A percentile compares a stretch with the other conserved stretches of the same genome.
Conservation (phyloP, 768 basidiomycete genomes). For the Agrocybe pediades region DNA sequence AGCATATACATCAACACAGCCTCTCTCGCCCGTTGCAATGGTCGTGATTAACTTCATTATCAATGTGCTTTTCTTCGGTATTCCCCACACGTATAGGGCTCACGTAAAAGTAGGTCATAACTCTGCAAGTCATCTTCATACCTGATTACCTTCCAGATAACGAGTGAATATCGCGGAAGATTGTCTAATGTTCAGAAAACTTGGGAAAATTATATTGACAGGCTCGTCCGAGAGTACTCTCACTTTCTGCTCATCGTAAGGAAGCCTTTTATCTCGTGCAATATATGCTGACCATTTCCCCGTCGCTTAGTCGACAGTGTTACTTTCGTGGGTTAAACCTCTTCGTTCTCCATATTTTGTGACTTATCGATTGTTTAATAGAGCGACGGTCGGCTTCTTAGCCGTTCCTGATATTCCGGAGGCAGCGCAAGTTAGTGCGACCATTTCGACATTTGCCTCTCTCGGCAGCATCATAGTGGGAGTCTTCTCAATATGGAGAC, state of each 20-base stretch:
- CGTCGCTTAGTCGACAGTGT: conserved; percentile 45
- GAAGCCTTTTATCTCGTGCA: background rate
- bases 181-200: conserved; percentile 46
- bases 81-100: conserved; percentile 51
- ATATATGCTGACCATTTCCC: background rate
- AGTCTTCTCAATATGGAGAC: conserved; percentile 58
- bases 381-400: conserved; percentile 53
- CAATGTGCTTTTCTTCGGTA: conserved; percentile 49
- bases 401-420: conserved; percentile 43
- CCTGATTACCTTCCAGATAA: conserved; percentile 24
- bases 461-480: conserved; percentile 58
- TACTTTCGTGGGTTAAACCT: conserved; percentile 47
- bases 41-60: conserved; percentile 38
- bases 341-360: background rate
- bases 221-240: conserved; percentile 55
- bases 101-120: conserved; percentile 39
- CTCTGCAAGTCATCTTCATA: background rate
- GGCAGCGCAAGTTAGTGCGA: conserved; percentile 36
- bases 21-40: conserved; percentile 22
- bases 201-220: conserved; percentile 52
- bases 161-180: conserved; percentile 51
- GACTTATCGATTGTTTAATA: conserved; percentile 15
- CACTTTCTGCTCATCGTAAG: conserved; percentile 58
- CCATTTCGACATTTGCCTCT: conserved; percentile 48
- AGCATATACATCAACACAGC: conserved; percentile 13